Conservation (phyloP, 2,329 filamentous ascomycete genomes). For the Paecilomyces variotii region DNA sequence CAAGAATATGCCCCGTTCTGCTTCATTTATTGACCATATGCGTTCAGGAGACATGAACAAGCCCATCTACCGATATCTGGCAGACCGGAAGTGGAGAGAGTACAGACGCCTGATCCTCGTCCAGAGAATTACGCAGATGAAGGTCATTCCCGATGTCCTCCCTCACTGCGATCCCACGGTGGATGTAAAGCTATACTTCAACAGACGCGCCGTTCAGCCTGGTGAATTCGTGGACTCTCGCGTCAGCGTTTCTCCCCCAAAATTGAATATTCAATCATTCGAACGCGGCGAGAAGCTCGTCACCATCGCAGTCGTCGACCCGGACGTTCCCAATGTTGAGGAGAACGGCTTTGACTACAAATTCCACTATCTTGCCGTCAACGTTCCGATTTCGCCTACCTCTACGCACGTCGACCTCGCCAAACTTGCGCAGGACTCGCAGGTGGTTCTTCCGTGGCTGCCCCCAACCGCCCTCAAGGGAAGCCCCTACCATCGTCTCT, state of each 20-base stretch:
- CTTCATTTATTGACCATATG: conserved; percentile 13
- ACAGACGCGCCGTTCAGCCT: conserved; percentile 59
- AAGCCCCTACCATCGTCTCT: conserved; percentile 80
- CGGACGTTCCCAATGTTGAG: conserved; percentile 76
- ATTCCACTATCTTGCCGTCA: conserved; percentile 79
- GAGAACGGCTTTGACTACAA: conserved; percentile 69
- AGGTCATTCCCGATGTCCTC: conserved; percentile 80
- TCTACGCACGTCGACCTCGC: conserved; percentile 57
- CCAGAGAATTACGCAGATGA: conserved; percentile 81
- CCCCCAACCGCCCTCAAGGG: conserved; percentile 85
- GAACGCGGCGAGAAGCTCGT: conserved; percentile 72
- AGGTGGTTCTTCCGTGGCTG: conserved; percentile 72
- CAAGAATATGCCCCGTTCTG: background rate
- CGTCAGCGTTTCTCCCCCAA: conserved; percentile 64
- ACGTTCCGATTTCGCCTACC: conserved; percentile 57
- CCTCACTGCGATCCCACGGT: conserved; percentile 68
- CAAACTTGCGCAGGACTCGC: conserved; percentile 50
- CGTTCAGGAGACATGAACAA: conserved; percentile 81
- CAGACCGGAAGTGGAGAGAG: conserved; percentile 77
- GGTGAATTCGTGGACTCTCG: conserved; percentile 71
- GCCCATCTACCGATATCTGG: conserved; percentile 87
- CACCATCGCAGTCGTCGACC: conserved; percentile 76
- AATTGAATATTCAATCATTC: conserved; percentile 77
- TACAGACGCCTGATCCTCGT: conserved; percentile 71
- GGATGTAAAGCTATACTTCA: conserved; percentile 77